Evolutionary conservation across 257 asterid genomes (phyloP).

Genomic region (Ballota nigra): DNA sequence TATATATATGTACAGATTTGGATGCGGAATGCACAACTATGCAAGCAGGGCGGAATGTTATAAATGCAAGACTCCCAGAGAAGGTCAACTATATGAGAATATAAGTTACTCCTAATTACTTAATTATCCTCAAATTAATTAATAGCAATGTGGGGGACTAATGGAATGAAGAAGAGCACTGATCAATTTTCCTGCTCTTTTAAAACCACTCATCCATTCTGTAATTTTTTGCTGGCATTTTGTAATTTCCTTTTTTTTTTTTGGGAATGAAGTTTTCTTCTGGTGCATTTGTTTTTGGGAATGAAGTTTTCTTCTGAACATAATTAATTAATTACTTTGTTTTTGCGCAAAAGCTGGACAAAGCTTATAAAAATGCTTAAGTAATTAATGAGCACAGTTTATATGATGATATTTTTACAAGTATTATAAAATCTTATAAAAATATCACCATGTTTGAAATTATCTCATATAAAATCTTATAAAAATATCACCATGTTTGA

Average conservation of each 20-base stretch:
- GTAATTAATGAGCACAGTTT: no score
- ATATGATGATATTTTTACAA: no score
- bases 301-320: neutral
- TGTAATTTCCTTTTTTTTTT: neutral
- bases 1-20: constrained; percentile 23
- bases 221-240: neutral
- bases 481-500: no score
- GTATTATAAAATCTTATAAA: no score
- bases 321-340: neutral
- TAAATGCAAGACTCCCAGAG: constrained; percentile 39
- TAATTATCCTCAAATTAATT: neutral
- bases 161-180: neutral
- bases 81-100: constrained; percentile 20
- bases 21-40: constrained; percentile 41
- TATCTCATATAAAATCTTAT: no score
- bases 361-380: neutral
- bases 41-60: constrained; percentile 44
- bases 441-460: no score
- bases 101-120: neutral
- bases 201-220: neutral
- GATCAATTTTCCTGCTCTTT: neutral
- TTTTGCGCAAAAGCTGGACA: neutral
- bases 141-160: no score
- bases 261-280: neutral
- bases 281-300: neutral